Percentiles rank a stretch among this genome's conserved stretches.
Conservation (phyloP, 148 eudicot genomes). For the Chenopodium berlandieri region DNA sequence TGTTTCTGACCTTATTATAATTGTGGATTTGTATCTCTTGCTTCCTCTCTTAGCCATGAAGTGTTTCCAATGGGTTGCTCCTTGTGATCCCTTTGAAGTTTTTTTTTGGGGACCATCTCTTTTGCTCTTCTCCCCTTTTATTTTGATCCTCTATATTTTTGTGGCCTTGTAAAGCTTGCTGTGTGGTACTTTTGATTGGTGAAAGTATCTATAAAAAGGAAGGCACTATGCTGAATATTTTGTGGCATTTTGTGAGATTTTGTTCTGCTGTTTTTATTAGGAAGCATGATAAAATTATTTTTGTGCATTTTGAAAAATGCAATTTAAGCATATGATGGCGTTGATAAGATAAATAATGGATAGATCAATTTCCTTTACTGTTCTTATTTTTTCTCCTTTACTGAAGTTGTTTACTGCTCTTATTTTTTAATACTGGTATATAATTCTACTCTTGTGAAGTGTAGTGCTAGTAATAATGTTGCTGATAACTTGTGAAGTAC, state of each 20-base stretch:
- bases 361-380: too few species aligned
- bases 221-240: not conserved
- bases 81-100: not conserved
- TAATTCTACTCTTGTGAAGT: not conserved
- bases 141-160: not conserved
- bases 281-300: not conserved
- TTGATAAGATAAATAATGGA: not conserved
- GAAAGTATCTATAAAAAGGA: too few species aligned
- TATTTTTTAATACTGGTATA: not conserved
- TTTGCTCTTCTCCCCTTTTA: not conserved
- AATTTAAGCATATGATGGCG: too few species aligned
- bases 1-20: not conserved
- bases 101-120: not conserved
- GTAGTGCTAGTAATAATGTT: too few species aligned
- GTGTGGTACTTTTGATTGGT: not conserved
- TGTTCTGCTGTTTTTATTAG: not conserved
- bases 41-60: too few species aligned
- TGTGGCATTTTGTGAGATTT: too few species aligned
- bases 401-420: not conserved
- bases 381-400: not conserved
- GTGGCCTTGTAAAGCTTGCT: not conserved
- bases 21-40: too few species aligned
- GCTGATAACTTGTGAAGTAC: not conserved
- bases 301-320: too few species aligned
- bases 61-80: too few species aligned